Percentiles rank a stretch among this genome's conserved stretches.
Evolutionary conservation across 768 basidiomycete species (phyloP).

Genomic region (Omphalotus guepiniiformis): DNA sequence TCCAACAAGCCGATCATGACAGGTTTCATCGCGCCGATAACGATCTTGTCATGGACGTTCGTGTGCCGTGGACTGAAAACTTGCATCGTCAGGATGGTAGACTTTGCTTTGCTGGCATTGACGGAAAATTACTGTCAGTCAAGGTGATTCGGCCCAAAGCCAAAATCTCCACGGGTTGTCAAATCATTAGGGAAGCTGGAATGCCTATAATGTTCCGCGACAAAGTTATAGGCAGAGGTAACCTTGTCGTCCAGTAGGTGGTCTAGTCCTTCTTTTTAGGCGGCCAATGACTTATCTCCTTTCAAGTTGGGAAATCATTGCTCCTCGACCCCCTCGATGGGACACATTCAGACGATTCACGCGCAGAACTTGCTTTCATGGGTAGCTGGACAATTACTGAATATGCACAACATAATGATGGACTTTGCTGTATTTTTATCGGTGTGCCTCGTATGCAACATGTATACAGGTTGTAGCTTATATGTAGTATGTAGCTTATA

Average conservation of each 20-base stretch:
- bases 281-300: slow-evolving; percentile 1
- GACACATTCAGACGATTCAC: too few relatives aligned
- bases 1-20: slow-evolving; percentile 55
- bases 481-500: too few relatives aligned
- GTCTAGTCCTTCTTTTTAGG: neutral
- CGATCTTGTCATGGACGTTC: slow-evolving; percentile 52
- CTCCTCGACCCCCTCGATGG: slow-evolving; percentile 23
- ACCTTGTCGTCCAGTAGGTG: slow-evolving; percentile 59
- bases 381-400: too few relatives aligned
- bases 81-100: slow-evolving; percentile 43
- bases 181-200: slow-evolving; percentile 55
- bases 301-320: slow-evolving; percentile 35
- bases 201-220: slow-evolving; percentile 62
- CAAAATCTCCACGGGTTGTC: slow-evolving; percentile 41
- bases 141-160: slow-evolving; percentile 51
- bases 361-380: too few relatives aligned
- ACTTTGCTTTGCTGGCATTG: slow-evolving; percentile 51
- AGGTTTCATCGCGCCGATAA: slow-evolving; percentile 53
- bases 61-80: slow-evolving; percentile 52
- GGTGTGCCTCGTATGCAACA: too few relatives aligned
- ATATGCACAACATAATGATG: too few relatives aligned
- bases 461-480: too few relatives aligned
- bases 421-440: too few relatives aligned
- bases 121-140: slow-evolving; percentile 49
- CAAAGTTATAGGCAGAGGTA: slow-evolving; percentile 51